phyloP scores from a whole-genome alignment of 768 basidiomycete species.

The Suillus hirtellus region DNA sequence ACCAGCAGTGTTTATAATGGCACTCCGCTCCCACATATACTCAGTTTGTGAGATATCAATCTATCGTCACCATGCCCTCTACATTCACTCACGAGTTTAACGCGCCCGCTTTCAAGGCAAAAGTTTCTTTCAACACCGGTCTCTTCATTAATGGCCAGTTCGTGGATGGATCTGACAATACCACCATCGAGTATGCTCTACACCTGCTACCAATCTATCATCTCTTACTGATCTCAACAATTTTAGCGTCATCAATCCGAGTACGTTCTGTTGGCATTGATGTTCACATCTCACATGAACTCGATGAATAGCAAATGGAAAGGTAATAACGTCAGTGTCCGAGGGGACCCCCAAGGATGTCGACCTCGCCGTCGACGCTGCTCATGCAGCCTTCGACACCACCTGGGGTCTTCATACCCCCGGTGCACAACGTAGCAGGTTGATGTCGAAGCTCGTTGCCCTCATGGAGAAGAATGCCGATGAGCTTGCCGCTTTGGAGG shows the following conservation, averaged over 20 bases:
- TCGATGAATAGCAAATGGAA: constrained; percentile 55
- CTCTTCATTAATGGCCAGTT: constrained; percentile 74
- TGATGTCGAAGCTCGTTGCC: constrained; percentile 63
- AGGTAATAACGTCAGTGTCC: constrained; percentile 55
- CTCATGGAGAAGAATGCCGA: constrained; percentile 63
- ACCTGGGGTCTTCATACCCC: constrained; percentile 67
- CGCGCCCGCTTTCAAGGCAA: constrained; percentile 56
- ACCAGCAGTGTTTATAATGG: neutral
- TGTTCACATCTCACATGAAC: constrained; percentile 12
- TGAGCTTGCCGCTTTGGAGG: constrained; percentile 72
- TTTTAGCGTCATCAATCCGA: constrained; percentile 58
- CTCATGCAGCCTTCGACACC: constrained; percentile 59
- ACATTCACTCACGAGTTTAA: constrained; percentile 53
- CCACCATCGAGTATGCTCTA: constrained; percentile 66
- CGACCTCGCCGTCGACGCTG: constrained; percentile 70
- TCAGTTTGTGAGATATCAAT: neutral
- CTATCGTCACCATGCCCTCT: constrained; percentile 37
- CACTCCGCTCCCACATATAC: constrained; percentile 24
- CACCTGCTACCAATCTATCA: neutral
- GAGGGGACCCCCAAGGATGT: constrained; percentile 71
- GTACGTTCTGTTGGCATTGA: constrained; percentile 27
- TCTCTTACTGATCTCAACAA: neutral
- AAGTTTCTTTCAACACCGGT: constrained; percentile 57
- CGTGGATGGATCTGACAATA: constrained; percentile 53
- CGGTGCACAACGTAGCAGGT: constrained; percentile 50